phyloP scores from a whole-genome alignment of 208 protist species.

The Acanthamoeba divionensis region DNA sequence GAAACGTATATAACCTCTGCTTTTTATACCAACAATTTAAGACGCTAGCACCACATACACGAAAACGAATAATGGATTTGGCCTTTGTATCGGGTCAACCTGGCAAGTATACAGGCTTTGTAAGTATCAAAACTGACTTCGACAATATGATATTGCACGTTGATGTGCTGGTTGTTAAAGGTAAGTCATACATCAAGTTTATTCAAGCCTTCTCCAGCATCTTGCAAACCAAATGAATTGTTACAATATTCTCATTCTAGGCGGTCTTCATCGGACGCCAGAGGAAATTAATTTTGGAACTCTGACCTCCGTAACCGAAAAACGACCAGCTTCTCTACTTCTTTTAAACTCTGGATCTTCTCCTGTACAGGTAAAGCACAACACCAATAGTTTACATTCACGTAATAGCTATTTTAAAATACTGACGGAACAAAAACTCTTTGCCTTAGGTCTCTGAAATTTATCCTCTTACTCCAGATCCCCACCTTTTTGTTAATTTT shows the following conservation, averaged over 20 bases:
- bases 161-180: constrained; percentile 29
- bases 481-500: constrained; percentile 37
- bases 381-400: no score
- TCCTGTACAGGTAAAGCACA: constrained; percentile 38
- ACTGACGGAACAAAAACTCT: no score
- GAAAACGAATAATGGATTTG: constrained; percentile 24
- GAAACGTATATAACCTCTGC: no score
- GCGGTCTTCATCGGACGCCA: constrained; percentile 35
- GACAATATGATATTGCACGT: constrained; percentile 55
- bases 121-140: constrained; percentile 48
- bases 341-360: constrained; percentile 35
- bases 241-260: no score
- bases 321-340: neutral
- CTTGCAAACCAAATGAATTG: no score
- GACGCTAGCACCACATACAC: constrained; percentile 5
- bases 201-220: no score
- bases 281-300: constrained; percentile 50
- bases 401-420: no score
- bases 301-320: neutral
- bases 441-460: no score
- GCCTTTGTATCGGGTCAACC: constrained; percentile 35
- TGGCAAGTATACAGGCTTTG: constrained; percentile 48
- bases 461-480: constrained; percentile 30
- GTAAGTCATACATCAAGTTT: no score
- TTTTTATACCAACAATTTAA: neutral